Evolutionary conservation across 202 grass and related monocot genomes (phyloP).

Genomic region (Panicum virgatum): DNA sequence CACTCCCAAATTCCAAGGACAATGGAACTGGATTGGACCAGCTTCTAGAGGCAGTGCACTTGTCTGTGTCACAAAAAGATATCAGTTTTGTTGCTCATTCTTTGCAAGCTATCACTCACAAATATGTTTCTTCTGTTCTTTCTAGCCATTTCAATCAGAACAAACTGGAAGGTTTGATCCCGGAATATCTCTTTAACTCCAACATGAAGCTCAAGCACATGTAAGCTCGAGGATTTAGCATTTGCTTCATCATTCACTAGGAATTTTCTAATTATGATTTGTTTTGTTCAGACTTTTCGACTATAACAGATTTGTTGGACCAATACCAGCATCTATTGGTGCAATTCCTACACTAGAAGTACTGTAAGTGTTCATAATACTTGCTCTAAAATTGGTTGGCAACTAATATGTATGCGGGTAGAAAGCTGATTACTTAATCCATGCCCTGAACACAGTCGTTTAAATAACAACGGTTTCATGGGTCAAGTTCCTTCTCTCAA

Average conservation of each 20-base stretch:
- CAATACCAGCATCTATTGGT: conserved; percentile 61
- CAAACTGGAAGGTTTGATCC: conserved; percentile 57
- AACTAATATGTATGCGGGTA: not conserved
- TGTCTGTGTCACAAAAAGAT: conserved; percentile 49
- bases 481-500: conserved; percentile 51
- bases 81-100: conserved; percentile 7
- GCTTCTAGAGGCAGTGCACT: conserved; percentile 58
- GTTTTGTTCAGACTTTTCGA: conserved; percentile 63
- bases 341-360: conserved; percentile 48
- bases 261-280: not conserved
- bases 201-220: conserved; percentile 56
- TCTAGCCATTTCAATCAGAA: conserved; percentile 82
- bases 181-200: conserved; percentile 59
- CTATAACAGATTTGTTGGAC: conserved; percentile 58
- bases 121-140: conserved; percentile 19
- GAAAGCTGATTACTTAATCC: conserved; percentile 28
- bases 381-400: conserved; percentile 1
- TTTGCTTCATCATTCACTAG: conserved; percentile 9
- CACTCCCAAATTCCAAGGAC: conserved; percentile 61
- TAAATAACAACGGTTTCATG: conserved; percentile 58
- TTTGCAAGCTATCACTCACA: conserved; percentile 6
- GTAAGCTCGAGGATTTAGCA: conserved; percentile 49
- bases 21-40: conserved; percentile 71
- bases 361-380: conserved; percentile 66
- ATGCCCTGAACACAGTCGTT: conserved; percentile 49